phyloP scores from a whole-genome alignment of 495 filamentous ascomycete genomes.

The Xylaria venustula region DNA sequence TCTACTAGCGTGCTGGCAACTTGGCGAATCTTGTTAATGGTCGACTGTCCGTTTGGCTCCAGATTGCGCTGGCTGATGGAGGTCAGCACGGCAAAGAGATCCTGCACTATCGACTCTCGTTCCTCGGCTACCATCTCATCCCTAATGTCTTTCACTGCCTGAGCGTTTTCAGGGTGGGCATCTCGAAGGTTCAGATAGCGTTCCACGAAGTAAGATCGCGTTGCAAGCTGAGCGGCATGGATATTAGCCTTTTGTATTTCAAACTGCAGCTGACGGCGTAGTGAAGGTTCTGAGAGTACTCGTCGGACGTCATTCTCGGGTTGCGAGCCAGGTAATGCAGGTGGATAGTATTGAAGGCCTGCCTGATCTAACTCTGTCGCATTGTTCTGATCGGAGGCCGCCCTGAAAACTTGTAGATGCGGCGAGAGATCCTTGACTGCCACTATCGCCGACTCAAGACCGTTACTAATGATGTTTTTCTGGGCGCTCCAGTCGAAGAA shows the following conservation, averaged over 20 bases:
- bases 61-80: conserved; percentile 76
- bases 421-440: conserved; percentile 58
- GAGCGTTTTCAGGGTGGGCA: conserved; percentile 36
- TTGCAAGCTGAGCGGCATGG: conserved; percentile 69
- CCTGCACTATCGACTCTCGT: conserved; percentile 71
- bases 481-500: conserved; percentile 71
- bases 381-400: conserved; percentile 25
- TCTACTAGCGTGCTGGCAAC: conserved; percentile 74
- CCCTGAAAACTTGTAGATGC: conserved; percentile 58
- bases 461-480: conserved; percentile 59
- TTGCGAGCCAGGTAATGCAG: conserved; percentile 30
- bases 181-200: conserved; percentile 71
- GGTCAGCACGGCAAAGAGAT: conserved; percentile 65
- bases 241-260: conserved; percentile 88
- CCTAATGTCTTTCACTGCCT: conserved; percentile 33
- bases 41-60: conserved; percentile 75
- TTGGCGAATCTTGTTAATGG: conserved; percentile 70
- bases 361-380: conserved; percentile 28
- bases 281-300: conserved; percentile 29
- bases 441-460: conserved; percentile 58
- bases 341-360: conserved; percentile 37
- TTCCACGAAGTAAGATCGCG: conserved; percentile 77
- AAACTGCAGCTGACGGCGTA: conserved; percentile 61
- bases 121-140: conserved; percentile 62
- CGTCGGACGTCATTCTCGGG: conserved; percentile 38